Evolutionary conservation across 2,329 filamentous ascomycete genomes (phyloP).

Genomic region (Fusarium chuoi): DNA sequence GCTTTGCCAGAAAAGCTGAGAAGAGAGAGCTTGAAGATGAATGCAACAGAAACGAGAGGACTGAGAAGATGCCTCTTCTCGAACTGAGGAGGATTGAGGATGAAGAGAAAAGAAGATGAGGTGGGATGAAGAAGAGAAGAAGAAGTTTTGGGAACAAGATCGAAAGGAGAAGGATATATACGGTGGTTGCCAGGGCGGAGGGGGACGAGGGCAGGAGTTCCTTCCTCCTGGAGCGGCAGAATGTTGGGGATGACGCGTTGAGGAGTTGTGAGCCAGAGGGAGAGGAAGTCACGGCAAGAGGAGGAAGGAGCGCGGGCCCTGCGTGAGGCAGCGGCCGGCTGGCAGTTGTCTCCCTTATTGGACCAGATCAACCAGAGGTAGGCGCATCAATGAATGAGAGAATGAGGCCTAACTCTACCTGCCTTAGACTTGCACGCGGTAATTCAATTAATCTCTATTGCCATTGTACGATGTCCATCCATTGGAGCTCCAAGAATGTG

Average conservation of each 20-base stretch:
- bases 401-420: neutral
- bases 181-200: neutral
- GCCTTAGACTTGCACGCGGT: neutral
- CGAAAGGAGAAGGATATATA: conserved; percentile 15
- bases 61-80: conserved; percentile 26
- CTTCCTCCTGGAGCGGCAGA: conserved; percentile 26
- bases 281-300: conserved; percentile 19
- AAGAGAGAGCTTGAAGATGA: conserved; percentile 24
- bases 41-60: conserved; percentile 25
- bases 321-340: neutral
- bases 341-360: neutral
- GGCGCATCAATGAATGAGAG: neutral
- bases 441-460: neutral
- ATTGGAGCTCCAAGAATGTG: neutral
- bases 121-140: conserved; percentile 23
- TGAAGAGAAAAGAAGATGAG: conserved; percentile 22
- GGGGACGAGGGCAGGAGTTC: conserved; percentile 22
- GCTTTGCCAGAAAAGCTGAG: conserved; percentile 7
- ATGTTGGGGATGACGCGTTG: conserved; percentile 36
- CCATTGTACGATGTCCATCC: neutral
- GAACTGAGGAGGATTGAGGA: conserved; percentile 22
- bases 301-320: conserved; percentile 20
- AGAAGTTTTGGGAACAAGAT: neutral
- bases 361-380: neutral
- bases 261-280: neutral